Evolutionary conservation across 768 basidiomycete species (phyloP), one percentile per base, ranked within the genome.

Genomic region (Cystofilobasidium macerans): DNA sequence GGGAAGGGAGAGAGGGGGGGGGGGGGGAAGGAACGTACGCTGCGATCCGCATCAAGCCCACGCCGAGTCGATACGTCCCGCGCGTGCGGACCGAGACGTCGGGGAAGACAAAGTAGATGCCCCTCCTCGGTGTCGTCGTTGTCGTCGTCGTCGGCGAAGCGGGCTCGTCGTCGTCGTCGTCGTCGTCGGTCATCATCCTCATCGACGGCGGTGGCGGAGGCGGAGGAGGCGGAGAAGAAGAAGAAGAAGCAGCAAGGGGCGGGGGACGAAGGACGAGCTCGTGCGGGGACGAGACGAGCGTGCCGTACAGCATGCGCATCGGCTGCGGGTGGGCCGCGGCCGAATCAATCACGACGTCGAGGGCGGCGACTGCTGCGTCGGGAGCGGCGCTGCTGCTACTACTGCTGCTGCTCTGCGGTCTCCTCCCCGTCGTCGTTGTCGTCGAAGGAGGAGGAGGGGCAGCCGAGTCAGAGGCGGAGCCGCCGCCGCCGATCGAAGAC

Each of bases 261-360:
- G 58, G 5, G 1, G 36, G 47, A 14, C 51, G 35, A 1, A 63
- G 62, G 20, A 30, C 28, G 13, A 68, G 67, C 32, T 57, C 48
- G 35, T 62, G 62, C 32, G 67, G 57, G 0, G 67, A 68, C 22
- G 60, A 62, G 33, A 68, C 67, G 26, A 68, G 57, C 5, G 61
- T 68, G 26, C 67, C 67, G 42, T 68, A 68, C 24, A 68, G 67
- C 61, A 63, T 57, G 8, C 67, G 61, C 35, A 48, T 30, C 42
- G 36, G 60, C 24, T 58, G 35, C 30, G 53, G 12, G 22, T 36
- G 33, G 22, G 45, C 14, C 30, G 59, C 35, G 18, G 57, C 22
- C 24, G 45, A 24, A 18, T 62, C 47, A 12, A 16, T n/a, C 36
- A 62, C 56, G 13, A 68, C 61, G 54, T 62, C 61, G 36, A 61